Base-by-base conservation (phyloP, 257 asterid species). In the Nicotiana tabacum region DNA sequence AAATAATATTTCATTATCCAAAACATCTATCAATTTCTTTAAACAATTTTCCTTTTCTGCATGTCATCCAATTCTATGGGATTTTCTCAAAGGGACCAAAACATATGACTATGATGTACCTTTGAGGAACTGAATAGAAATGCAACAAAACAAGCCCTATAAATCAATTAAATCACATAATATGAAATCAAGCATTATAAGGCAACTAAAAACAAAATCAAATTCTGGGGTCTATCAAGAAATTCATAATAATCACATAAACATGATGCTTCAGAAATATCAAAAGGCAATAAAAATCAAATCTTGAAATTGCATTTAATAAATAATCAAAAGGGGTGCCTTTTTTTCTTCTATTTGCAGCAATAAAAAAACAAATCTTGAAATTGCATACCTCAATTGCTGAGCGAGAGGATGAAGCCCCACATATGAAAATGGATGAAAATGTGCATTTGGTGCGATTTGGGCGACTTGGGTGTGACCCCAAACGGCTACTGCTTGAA, bases 341-440 rank as follows among this genome's bases (percentile, higher is more conserved):
- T 43, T 2, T 43, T 39, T 43, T 43, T 43, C 3, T 43, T 43
- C 51, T 2, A 2, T 43, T 43, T 43, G 9, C 51, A 21, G 58
- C 35, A 46, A 66, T 66, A 66, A 30, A 66, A 21, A 53, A 53
- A 3, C 58, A 53, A 53, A 53, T 13, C 58, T 53, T 13, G 76
- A 33, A 32, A 18, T 5, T 6, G 39, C 46, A 37, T 78, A 88
- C 90, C 90, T 88, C 86, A 61, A 62, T 24, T 21, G 30, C 70
- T 27, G 80, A 78, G 27, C 55, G 67, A 35, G 87, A 82, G 35
- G 90, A 32, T 9, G 90, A 77, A 11, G 88, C 85, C 11, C 90
- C 90, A 57, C 90, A 88, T 43, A 88, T 32, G 46, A 85, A 82
- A 66, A 87, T 29, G 39, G 89, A 88, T 37, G 85, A 67, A 27